Evolutionary conservation across 225 moss, liverwort and hornwort species (phyloP).

Genomic region (Pleurozium schreberi): DNA sequence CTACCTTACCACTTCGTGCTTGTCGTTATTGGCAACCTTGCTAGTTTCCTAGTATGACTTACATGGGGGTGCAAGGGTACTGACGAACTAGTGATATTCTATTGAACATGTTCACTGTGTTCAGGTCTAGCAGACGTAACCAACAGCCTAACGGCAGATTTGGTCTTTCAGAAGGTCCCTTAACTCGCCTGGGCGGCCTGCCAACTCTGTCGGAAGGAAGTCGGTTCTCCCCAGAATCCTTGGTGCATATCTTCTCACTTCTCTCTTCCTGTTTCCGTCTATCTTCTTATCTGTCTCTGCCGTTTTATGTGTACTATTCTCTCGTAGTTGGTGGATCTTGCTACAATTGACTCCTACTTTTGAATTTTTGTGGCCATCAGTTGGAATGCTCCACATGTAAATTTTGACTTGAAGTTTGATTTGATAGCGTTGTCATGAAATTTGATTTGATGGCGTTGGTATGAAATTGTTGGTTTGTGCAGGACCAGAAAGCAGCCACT

Average conservation of each 20-base stretch:
- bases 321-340: background rate
- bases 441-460: background rate
- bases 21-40: background rate
- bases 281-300: background rate
- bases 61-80: constrained; percentile 11
- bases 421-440: background rate
- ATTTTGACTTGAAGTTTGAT: background rate
- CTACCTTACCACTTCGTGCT: background rate
- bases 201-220: constrained; percentile 51
- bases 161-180: constrained; percentile 99
- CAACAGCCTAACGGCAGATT: constrained; percentile 99
- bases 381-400: background rate
- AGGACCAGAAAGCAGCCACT: constrained; percentile 33
- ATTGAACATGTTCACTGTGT: constrained; percentile 54
- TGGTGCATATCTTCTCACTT: constrained; percentile 34
- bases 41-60: background rate
- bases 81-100: constrained; percentile 57
- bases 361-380: background rate
- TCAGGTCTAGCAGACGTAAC: constrained; percentile 99
- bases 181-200: constrained; percentile 66
- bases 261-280: background rate
- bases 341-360: background rate
- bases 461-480: background rate
- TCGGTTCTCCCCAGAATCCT: constrained; percentile 36
- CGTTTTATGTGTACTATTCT: background rate